Base-by-base conservation (phyloP, 73 alveolate genomes). In the Uronychia setigera region DNA sequence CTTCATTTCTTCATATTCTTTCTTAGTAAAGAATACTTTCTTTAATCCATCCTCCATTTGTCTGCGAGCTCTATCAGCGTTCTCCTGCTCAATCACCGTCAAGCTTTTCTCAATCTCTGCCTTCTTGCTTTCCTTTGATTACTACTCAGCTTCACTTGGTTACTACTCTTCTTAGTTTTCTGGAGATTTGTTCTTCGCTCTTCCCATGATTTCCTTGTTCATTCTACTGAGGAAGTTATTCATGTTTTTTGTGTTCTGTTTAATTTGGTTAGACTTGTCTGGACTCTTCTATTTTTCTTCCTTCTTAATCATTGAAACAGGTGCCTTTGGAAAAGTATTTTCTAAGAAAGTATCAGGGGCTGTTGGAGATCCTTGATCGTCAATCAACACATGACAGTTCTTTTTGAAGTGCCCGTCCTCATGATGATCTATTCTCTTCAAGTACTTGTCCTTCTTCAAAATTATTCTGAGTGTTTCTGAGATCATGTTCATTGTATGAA, bases 181-280 rank as follows among this genome's bases (percentile, higher is more conserved):
- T 46, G 67, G 67, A 46, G 67, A 46, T 46, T 46, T 19, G 67
- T 46, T 46, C 67, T 46, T 46, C n/a, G 67, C 67, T 46, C 67
- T 5, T 5, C 67, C 19, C 67, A 46, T 46, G 67, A 46, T 46
- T 19, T 46, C 67, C 67, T 46, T 5, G 19, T 46, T 46, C 67
- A 46, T 46, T 19, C 19, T 46, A 5, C n/a, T 11, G 5, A 46
- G 19, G 67, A 46, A 46, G 19, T 46, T 46, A 19, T 46, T 46
- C 67, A 46, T 46, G n/a, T n/a, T n/a, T 46, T 46, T 46, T 5
- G 5, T 46, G 67, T 46, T 46, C 67, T 46, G 67, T 46, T 46
- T 46, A 19, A 5, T 5, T 19, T 11, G 19, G 5, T 46, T 5
- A 19, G 67, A 46, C n/a, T 19, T 46, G 5, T 46, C 67, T 46